phyloP scores from a whole-genome alignment of 2,329 filamentous ascomycete genomes.

The Aspergillus calidoustus region DNA sequence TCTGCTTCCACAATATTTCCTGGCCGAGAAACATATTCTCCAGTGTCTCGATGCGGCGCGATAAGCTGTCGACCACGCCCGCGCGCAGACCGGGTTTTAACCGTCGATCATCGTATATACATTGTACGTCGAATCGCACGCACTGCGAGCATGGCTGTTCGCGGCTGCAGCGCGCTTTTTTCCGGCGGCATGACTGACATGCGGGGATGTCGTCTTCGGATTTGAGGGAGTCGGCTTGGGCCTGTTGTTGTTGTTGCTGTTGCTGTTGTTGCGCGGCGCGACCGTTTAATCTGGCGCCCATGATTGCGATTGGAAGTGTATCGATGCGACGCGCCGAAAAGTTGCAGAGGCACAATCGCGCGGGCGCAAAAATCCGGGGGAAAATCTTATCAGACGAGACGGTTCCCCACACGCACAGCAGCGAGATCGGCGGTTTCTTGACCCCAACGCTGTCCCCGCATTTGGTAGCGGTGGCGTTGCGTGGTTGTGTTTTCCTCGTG shows the following conservation, averaged over 20 bases:
- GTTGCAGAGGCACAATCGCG: not conserved
- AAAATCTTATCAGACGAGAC: not conserved
- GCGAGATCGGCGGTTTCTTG: not conserved
- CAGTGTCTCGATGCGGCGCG: constrained; percentile 33
- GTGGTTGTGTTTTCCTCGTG: no score
- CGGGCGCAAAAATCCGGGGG: not conserved
- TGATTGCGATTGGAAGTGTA: not conserved
- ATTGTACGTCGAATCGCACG: constrained; percentile 36
- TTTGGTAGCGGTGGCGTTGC: not conserved
- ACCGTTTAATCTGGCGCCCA: not conserved
- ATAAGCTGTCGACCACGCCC: constrained; percentile 40
- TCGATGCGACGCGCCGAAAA: not conserved
- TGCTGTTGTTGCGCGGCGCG: not conserved
- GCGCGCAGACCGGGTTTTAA: constrained; percentile 37
- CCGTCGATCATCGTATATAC: constrained; percentile 39
- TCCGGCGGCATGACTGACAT: constrained; percentile 51
- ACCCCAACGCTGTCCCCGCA: not conserved
- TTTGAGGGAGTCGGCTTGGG: not conserved
- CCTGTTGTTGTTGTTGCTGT: not conserved
- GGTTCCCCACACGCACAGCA: not conserved
- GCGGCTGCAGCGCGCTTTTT: constrained; percentile 52
- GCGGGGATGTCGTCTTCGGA: constrained; percentile 25
- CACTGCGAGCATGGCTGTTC: constrained; percentile 52
- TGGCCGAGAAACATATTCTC: constrained; percentile 30
- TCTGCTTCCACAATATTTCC: constrained; percentile 25